A percentile compares a stretch with the other conserved stretches of the same genome.
Evolutionary conservation across 768 basidiomycete genomes (phyloP).

Genomic region (Agaricus sinodeliciosus): DNA sequence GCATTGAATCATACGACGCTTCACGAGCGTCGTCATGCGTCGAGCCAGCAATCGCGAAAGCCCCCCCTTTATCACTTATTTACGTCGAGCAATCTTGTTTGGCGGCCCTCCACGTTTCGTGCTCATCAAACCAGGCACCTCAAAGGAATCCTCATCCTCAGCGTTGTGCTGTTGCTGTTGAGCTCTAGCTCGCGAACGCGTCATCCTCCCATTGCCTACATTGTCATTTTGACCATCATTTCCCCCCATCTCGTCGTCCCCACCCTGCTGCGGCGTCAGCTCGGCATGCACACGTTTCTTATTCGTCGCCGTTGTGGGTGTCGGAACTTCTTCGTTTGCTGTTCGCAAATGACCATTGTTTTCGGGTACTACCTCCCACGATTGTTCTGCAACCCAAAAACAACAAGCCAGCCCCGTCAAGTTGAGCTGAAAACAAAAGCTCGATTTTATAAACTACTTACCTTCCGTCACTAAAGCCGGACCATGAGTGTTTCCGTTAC

Average conservation of each 20-base stretch:
- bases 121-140: conserved; percentile 8
- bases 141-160: conserved; percentile 9
- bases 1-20: background rate
- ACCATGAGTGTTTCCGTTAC: conserved; percentile 12
- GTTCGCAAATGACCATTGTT: background rate
- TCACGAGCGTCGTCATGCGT: background rate
- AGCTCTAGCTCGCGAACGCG: conserved; percentile 8
- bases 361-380: conserved; percentile 48
- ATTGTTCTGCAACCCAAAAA: conserved; percentile 38
- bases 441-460: background rate
- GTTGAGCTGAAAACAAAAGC: background rate
- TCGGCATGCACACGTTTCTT: conserved; percentile 37
- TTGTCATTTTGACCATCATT: conserved; percentile 1
- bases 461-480: conserved; percentile 21
- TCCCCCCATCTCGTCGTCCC: conserved; percentile 12
- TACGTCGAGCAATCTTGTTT: conserved; percentile 10
- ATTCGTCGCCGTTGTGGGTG: conserved; percentile 18
- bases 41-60: too few species aligned
- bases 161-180: conserved; percentile 5
- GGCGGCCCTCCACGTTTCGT: conserved; percentile 8
- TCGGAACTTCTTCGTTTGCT: conserved; percentile 12
- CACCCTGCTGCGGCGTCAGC: conserved; percentile 38
- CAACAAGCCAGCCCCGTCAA: background rate
- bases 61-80: background rate
- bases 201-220: conserved; percentile 6